Percentiles rank a stretch among this genome's conserved stretches.
Evolutionary conservation across 106 monocot genomes (phyloP).

Genomic region (Posidonia australis): DNA sequence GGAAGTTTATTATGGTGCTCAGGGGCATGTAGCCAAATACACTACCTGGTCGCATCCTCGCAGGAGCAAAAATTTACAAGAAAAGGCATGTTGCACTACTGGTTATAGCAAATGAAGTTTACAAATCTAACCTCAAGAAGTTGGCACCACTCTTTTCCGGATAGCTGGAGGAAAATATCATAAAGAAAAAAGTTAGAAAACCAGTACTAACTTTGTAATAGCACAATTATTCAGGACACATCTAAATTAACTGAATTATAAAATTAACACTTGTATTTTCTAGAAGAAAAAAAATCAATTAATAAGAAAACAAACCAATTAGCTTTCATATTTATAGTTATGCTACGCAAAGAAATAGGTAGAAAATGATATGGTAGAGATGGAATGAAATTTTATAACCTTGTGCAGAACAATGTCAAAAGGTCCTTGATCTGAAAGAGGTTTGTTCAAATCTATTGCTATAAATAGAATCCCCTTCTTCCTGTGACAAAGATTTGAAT

Average conservation of each 20-base stretch:
- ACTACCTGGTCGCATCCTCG: too few species aligned
- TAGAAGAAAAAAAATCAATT: neutral
- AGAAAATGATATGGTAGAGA: neutral
- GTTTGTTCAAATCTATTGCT: conserved; percentile 52
- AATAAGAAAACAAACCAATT: too few species aligned
- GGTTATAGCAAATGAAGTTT: neutral
- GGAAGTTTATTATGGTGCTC: too few species aligned
- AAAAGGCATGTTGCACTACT: too few species aligned
- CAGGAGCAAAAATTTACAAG: too few species aligned
- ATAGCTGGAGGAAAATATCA: conserved; percentile 30
- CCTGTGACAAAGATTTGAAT: conserved; percentile 30
- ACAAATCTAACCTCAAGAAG: conserved; percentile 61
- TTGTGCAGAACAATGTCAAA: conserved; percentile 88
- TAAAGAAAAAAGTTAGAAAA: neutral
- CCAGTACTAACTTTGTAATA: neutral
- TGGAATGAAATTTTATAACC: conserved; percentile 24
- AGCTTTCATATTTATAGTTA: too few species aligned
- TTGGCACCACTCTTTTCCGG: conserved; percentile 67
- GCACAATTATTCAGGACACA: neutral
- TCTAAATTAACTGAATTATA: neutral
- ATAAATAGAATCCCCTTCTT: conserved; percentile 87
- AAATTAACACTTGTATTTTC: neutral
- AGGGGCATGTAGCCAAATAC: too few species aligned
- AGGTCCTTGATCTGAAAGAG: conserved; percentile 87
- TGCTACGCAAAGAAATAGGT: too few species aligned